phyloP scores from a whole-genome alignment of 2,329 filamentous ascomycete species.

The Pleomassaria siparia region DNA sequence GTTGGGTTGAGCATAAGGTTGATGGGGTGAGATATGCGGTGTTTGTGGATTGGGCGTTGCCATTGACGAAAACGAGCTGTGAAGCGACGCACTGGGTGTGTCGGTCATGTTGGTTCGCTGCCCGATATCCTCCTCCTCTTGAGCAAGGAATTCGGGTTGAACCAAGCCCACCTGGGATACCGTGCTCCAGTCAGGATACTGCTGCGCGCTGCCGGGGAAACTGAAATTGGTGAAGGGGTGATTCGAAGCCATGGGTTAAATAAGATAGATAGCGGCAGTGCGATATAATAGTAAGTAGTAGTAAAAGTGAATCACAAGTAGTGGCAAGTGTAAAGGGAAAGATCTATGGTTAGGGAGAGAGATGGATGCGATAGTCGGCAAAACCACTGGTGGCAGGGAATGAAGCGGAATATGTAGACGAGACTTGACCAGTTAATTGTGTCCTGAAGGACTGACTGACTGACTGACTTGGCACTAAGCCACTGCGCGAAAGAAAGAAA shows the following conservation, averaged over 20 bases:
- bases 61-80: constrained; percentile 12
- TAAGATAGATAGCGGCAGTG: neutral
- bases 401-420: neutral
- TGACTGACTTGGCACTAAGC: constrained; percentile 5
- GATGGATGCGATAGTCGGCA: neutral
- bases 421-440: neutral
- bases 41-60: constrained; percentile 4
- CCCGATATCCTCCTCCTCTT: constrained; percentile 11
- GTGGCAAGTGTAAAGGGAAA: neutral
- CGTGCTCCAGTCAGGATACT: neutral
- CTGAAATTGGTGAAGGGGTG: constrained; percentile 4
- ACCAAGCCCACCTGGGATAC: neutral
- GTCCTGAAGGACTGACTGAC: constrained; percentile 6
- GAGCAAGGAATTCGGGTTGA: constrained; percentile 4
- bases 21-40: constrained; percentile 12
- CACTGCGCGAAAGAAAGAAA: too few relatives aligned
- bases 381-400: neutral
- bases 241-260: neutral
- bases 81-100: neutral
- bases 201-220: constrained; percentile 1
- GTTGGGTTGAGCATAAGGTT: constrained; percentile 18
- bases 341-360: neutral
- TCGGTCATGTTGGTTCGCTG: constrained; percentile 4
- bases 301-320: neutral
- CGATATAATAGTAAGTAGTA: neutral